A percentile compares a stretch with the other conserved stretches of the same genome.
phyloP scores from a whole-genome alignment of 2,329 filamentous ascomycete species.

The Arthrobotrys sphaeroides region DNA sequence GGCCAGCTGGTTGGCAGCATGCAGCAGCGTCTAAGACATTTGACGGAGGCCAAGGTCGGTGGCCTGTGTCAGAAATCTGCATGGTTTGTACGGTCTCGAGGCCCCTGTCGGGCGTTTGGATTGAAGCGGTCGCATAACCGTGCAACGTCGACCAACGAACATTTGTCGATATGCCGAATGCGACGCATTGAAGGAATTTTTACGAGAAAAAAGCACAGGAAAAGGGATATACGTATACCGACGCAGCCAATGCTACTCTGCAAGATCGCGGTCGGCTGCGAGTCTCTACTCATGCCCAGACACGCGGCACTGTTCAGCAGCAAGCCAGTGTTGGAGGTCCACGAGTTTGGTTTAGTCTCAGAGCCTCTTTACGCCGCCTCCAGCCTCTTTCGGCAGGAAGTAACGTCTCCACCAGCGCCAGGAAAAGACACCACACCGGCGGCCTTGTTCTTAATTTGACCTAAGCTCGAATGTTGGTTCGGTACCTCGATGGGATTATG shows the following conservation, averaged over 20 bases:
- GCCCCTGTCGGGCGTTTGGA: not conserved
- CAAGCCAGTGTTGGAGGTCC: not conserved
- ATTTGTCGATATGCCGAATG: too few species aligned
- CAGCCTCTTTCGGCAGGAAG: not conserved
- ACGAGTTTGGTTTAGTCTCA: conserved; percentile 22
- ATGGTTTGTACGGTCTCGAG: not conserved
- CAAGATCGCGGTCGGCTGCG: too few species aligned
- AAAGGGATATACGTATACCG: not conserved
- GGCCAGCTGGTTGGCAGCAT: not conserved
- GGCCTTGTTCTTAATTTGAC: not conserved
- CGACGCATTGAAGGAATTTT: not conserved
- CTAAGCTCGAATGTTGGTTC: not conserved
- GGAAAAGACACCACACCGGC: not conserved
- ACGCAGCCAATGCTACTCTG: not conserved
- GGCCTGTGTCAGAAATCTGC: not conserved
- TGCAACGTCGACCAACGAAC: not conserved
- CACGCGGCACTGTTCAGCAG: not conserved
- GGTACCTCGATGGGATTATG: too few species aligned
- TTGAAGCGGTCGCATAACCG: not conserved
- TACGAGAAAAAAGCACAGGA: not conserved
- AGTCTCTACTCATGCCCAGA: too few species aligned
- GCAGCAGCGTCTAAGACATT: not conserved
- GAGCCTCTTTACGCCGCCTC: too few species aligned
- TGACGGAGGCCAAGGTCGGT: not conserved
- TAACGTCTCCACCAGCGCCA: not conserved